Evolutionary conservation across 805 yeast genomes (phyloP), one percentile per base, ranked within the genome.

Genomic region (Millerozyma acaciae): DNA sequence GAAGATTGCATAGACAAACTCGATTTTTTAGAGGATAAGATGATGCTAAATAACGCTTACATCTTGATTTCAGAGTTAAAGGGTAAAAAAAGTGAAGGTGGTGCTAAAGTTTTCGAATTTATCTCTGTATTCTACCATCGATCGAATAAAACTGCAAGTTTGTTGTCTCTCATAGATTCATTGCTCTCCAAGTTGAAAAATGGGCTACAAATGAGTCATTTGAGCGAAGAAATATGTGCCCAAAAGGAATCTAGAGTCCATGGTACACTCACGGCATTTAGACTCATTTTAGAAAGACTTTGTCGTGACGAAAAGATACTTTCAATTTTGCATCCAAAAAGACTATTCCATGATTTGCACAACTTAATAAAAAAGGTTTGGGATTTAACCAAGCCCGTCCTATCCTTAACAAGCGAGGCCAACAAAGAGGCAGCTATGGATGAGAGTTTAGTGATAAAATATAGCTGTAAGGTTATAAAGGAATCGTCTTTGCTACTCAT

Each of bases 381-480:
- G 86, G 41, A 50, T 0, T 32, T 61, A 4, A 62, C 66, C 10
- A 60, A 67, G 40, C 65, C 67, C 1, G 63, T 80, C 8, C 57
- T 87, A 24, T 71, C 79, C 21, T 77, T 78, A 45, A 87, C 81
- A 10, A 79, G 81, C 1, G 68, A 57, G 4, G 66, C 54, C 29
- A 60, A 70, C 27, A 65, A 65, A 21, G 62, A 57, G 14, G 55
- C 60, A 2, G 54, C 55, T 14, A 49, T 55, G 9, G 65, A 67
- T 5, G 57, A 65, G 7, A 80, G 74, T 45, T 47, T 71, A 6
- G 62, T 80, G 7, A 60, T 76, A 8, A 81, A 83, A 44, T 85
- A 77, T 48, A 75, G 87, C 2, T 89, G 96, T 90, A 76, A 93
- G 57, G 75, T 89, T 0, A 65, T 86, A 5, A 85, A 85, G 46